These are phyloP conservation scores for Phytopythium boreale DNA, from an alignment of 352 stramenopile species.

Conservation along the genomic window DNA sequence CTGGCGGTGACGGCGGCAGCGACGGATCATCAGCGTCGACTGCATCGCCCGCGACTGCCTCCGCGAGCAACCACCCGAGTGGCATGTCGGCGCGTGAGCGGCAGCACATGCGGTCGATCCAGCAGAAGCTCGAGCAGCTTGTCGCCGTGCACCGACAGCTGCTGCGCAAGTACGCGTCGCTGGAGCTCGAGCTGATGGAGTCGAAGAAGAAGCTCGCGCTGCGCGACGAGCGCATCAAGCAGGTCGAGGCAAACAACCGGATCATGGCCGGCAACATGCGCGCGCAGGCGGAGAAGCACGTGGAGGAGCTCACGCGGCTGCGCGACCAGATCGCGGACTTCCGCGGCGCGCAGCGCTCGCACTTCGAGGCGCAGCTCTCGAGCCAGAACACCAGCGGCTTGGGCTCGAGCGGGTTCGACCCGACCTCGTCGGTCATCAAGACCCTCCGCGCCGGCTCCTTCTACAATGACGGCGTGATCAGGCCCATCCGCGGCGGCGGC, in stretches of 20 bases:
- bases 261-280: slow-evolving; percentile 89
- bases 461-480: slow-evolving; percentile 65
- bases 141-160: slow-evolving; percentile 89
- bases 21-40: slow-evolving; percentile 12
- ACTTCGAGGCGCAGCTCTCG: slow-evolving; percentile 68
- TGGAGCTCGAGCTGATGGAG: slow-evolving; percentile 86
- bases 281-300: slow-evolving; percentile 84
- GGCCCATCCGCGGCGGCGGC: slow-evolving; percentile 68
- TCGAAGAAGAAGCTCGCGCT: slow-evolving; percentile 88
- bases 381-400: slow-evolving; percentile 26
- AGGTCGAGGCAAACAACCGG: slow-evolving; percentile 86
- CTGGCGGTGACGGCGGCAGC: slow-evolving; percentile 19
- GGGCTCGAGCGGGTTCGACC: slow-evolving; percentile 18
- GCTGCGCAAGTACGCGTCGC: slow-evolving; percentile 87
- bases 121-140: slow-evolving; percentile 90
- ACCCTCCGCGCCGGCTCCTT: slow-evolving; percentile 64
- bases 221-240: slow-evolving; percentile 88
- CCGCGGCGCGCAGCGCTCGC: slow-evolving; percentile 66
- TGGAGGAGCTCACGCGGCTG: slow-evolving; percentile 84
- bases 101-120: slow-evolving; percentile 87
- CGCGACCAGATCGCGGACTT: slow-evolving; percentile 85
- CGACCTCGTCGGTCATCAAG: slow-evolving; percentile 44
- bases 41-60: slow-evolving; percentile 5
- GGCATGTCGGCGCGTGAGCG: slow-evolving; percentile 78
- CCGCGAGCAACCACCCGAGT: slow-evolving; percentile 28